Evolutionary conservation across 1,284 basidiomycete species (phyloP).

Genomic region (Cryptococcus floricola): DNA sequence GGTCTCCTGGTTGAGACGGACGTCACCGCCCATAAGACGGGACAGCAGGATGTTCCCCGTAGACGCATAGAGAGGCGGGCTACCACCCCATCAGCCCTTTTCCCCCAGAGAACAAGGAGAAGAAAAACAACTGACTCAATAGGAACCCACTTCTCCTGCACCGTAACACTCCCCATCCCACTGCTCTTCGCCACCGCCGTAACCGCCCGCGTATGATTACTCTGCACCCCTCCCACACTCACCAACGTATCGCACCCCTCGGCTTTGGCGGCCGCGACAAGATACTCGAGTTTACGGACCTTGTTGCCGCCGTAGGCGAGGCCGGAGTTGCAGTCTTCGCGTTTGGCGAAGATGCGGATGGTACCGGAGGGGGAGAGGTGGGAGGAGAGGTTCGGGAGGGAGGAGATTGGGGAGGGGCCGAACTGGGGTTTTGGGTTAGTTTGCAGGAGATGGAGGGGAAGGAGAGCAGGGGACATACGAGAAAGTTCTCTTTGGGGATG

Average conservation of each 20-base stretch:
- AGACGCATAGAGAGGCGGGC: conserved; percentile 29
- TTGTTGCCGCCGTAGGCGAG: conserved; percentile 42
- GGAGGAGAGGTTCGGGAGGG: conserved; percentile 25
- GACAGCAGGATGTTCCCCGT: conserved; percentile 39
- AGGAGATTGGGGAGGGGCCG: conserved; percentile 34
- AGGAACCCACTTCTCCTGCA: conserved; percentile 40
- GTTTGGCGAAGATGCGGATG: conserved; percentile 32
- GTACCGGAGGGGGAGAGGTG: conserved; percentile 14
- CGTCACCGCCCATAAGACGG: conserved; percentile 38
- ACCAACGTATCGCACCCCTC: conserved; percentile 34
- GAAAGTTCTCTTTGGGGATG: conserved; percentile 17
- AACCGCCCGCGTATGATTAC: conserved; percentile 36
- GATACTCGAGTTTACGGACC: conserved; percentile 40
- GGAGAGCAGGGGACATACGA: conserved; percentile 6
- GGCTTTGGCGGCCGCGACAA: conserved; percentile 30
- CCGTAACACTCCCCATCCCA: conserved; percentile 23
- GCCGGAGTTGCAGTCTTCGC: conserved; percentile 38
- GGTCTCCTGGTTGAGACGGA: conserved; percentile 28
- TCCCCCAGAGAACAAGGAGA: no score
- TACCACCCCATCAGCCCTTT: no score
- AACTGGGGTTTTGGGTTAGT: conserved; percentile 15
- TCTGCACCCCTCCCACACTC: conserved; percentile 37
- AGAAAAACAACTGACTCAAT: conserved; percentile 14
- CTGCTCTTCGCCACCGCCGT: conserved; percentile 21
- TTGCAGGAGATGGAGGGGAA: neutral